Percentiles rank a stretch among this genome's conserved stretches.
phyloP scores from a whole-genome alignment of 306 rosid genomes.

The Abrus precatorius region DNA sequence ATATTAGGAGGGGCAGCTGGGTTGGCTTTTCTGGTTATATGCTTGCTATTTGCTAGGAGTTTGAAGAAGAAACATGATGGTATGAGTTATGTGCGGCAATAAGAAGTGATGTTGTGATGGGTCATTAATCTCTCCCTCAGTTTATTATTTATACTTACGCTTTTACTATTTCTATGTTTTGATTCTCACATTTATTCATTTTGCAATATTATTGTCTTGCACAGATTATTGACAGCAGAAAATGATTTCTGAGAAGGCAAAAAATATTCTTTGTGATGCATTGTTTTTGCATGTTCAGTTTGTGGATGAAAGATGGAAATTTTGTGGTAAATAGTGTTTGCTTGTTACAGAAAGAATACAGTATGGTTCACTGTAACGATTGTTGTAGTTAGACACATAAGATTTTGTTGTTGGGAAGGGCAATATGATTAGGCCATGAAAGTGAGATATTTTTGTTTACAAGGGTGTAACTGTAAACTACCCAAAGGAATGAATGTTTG shows the following conservation, averaged over 20 bases:
- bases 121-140: constrained; percentile 7
- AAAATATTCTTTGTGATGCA: constrained; percentile 53
- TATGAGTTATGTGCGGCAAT: constrained; percentile 49
- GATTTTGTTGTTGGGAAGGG: constrained; percentile 40
- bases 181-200: constrained; percentile 47
- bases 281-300: constrained; percentile 51
- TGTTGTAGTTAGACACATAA: constrained; percentile 38
- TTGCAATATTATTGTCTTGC: constrained; percentile 49
- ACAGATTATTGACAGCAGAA: constrained; percentile 77
- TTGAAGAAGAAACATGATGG: constrained; percentile 90
- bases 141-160: constrained; percentile 1
- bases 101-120: constrained; percentile 6
- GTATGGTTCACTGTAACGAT: constrained; percentile 39
- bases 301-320: constrained; percentile 37
- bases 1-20: constrained; percentile 90
- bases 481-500: constrained; percentile 50
- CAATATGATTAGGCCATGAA: constrained; percentile 46
- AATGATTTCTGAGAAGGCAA: constrained; percentile 50
- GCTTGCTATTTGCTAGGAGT: constrained; percentile 77
- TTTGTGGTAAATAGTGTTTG: constrained; percentile 55
- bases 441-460: constrained; percentile 46
- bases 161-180: constrained; percentile 6
- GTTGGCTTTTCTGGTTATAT: constrained; percentile 82
- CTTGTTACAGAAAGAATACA: constrained; percentile 39
- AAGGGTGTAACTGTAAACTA: constrained; percentile 42